phyloP scores from a whole-genome alignment of 2,329 filamentous ascomycete genomes.

The Microcera coccophila region DNA sequence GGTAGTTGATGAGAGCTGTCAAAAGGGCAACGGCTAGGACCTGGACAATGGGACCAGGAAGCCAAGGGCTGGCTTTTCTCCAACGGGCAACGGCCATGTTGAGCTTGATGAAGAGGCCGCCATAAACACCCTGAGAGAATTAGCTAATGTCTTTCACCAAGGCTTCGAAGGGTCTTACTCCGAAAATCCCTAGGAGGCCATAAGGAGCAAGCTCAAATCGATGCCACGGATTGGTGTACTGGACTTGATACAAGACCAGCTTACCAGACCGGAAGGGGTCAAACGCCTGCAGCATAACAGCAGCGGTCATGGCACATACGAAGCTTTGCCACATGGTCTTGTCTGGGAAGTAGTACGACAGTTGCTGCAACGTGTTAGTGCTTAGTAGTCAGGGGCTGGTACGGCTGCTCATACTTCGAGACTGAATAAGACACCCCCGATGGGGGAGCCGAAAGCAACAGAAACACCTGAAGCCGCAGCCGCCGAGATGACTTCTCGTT shows the following conservation, averaged over 20 bases:
- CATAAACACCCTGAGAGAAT: conserved; percentile 68
- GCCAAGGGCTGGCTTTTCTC: conserved; percentile 63
- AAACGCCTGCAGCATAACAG: conserved; percentile 84
- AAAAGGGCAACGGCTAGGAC: conserved; percentile 75
- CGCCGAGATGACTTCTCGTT: conserved; percentile 87
- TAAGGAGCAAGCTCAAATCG: conserved; percentile 91
- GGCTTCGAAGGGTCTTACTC: conserved; percentile 42
- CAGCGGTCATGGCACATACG: conserved; percentile 98
- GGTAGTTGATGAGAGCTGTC: conserved; percentile 88
- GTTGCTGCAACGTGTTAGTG: conserved; percentile 52
- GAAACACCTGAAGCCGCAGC: conserved; percentile 90
- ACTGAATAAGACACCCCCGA: conserved; percentile 91
- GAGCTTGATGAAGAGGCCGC: conserved; percentile 87
- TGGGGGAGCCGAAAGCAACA: conserved; percentile 89
- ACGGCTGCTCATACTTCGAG: conserved; percentile 60
- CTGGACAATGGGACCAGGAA: conserved; percentile 72
- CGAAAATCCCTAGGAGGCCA: conserved; percentile 77
- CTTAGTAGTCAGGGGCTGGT: not conserved
- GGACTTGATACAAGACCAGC: conserved; percentile 92
- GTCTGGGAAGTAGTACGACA: conserved; percentile 96
- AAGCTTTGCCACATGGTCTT: conserved; percentile 99
- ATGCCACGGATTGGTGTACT: conserved; percentile 88
- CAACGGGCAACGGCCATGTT: conserved; percentile 85
- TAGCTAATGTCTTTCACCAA: conserved; percentile 10
- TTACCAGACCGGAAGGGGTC: conserved; percentile 95